Evolutionary conservation across 106 monocot genomes (phyloP), one percentile per base, ranked within the genome.

Genomic region (Agapanthus africanus): DNA sequence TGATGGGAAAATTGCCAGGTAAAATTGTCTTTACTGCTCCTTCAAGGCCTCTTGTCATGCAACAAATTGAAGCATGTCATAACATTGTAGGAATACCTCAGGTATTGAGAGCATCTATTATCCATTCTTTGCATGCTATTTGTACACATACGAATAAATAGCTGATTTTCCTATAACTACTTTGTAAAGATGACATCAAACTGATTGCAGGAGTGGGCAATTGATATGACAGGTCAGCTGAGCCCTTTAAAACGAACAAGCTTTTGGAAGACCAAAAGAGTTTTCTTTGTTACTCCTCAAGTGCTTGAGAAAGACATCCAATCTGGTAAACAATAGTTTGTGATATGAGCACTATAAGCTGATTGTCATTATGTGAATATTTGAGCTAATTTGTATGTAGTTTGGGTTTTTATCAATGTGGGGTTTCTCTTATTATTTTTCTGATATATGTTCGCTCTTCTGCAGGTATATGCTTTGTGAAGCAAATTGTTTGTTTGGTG

Each of bases 241-340:
- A 84, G 77, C 73, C 97, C 97, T 71, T 52, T 72, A 18, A 99
- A 87, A 65, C 74, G 97, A 65, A 76, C 79, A 31, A 63, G 66
- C n/a, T 79, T 81, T 73, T 99, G 97, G 97, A 87, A 78, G 36
- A 60, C 68, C 5, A 99, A 83, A 73, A 80, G 92, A 84, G 87
- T 99, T 28, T 99, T 99, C 74, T 99, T 93, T 90, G 89, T 93
- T 66, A 99, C 92, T 50, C 92, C 97, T 38, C 97, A 99, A 87
- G 92, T 99, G 59, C 79, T 99, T 71, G 88, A 92, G 40, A 99
- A 81, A 77, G 92, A 99, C 70, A 93, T 99, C 40, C 84, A 90
- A 74, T 87, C 87, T 79, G 97, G 97, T 91, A 60, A 61, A 51
- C 6, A 57, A 63, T 46, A n/a, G n/a, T n/a, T n/a, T n/a, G n/a